Conservation (phyloP, 2,329 filamentous ascomycete species). For the Sporothrix schenckii region DNA sequence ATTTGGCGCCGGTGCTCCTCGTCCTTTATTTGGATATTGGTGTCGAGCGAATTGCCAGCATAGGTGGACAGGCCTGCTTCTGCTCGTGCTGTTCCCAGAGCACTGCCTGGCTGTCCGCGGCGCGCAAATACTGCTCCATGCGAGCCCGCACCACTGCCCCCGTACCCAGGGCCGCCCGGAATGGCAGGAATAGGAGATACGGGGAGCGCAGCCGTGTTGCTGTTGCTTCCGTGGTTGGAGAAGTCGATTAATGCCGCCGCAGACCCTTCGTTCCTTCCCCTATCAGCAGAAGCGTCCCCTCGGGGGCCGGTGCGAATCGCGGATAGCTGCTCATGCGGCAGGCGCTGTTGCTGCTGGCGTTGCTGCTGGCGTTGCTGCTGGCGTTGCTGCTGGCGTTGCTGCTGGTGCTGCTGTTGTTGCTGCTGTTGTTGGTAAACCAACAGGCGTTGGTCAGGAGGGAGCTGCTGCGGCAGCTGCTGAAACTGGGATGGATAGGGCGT, state of each 20-base stretch:
- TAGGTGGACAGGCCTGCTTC: not conserved
- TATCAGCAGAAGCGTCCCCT: not conserved
- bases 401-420: constrained; percentile 30
- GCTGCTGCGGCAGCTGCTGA: constrained; percentile 24
- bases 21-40: constrained; percentile 1
- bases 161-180: constrained; percentile 6
- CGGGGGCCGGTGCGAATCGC: not conserved
- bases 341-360: constrained; percentile 12
- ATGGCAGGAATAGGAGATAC: constrained; percentile 1
- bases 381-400: constrained; percentile 30
- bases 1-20: constrained; percentile 15
- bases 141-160: not conserved
- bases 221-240: not conserved
- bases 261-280: constrained; percentile 3
- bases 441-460: constrained; percentile 11
- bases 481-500: not conserved
- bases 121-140: not conserved
- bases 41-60: not conserved
- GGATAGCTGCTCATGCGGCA: not conserved
- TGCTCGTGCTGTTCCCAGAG: constrained; percentile 26
- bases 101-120: not conserved
- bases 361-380: constrained; percentile 35
- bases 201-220: constrained; percentile 18
- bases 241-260: not conserved
- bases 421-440: constrained; percentile 32